A percentile compares a stretch with the other conserved stretches of the same genome.
phyloP scores from a whole-genome alignment of 225 moss, liverwort and hornwort species.

The Neckera pumila region DNA sequence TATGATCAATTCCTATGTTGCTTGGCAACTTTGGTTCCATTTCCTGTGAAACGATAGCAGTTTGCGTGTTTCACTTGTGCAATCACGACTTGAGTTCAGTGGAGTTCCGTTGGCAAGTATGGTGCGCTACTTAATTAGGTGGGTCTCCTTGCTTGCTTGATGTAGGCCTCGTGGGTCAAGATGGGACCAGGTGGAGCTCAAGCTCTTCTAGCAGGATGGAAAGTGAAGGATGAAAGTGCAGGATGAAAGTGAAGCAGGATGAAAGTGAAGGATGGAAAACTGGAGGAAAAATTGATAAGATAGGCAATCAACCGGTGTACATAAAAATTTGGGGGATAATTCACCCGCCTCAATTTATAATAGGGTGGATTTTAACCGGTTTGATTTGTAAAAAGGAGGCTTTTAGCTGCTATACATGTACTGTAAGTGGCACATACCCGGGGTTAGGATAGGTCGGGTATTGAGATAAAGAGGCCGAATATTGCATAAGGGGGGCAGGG shows the following conservation, averaged over 20 bases:
- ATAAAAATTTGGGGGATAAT: no score
- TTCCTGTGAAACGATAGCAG: neutral
- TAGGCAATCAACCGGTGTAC: no score
- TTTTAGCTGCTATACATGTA: no score
- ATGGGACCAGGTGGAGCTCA: slow-evolving; percentile 81
- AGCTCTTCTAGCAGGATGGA: slow-evolving; percentile 46
- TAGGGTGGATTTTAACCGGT: no score
- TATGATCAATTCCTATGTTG: neutral
- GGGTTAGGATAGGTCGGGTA: no score
- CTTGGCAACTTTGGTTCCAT: neutral
- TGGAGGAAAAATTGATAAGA: no score
- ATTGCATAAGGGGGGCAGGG: no score
- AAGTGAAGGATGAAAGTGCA: slow-evolving; percentile 89
- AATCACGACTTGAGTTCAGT: neutral
- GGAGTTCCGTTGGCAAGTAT: no score
- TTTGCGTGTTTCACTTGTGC: neutral
- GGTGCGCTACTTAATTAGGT: neutral
- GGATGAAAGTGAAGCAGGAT: slow-evolving; percentile 83
- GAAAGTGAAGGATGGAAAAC: slow-evolving; percentile 75
- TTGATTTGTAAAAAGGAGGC: no score
- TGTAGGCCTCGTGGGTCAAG: slow-evolving; percentile 82
- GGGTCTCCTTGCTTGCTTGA: neutral
- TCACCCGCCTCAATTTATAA: no score
- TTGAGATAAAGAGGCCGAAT: no score
- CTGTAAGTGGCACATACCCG: no score